phyloP scores from a whole-genome alignment of 345 rosid genomes.

The Populus davidiana region DNA sequence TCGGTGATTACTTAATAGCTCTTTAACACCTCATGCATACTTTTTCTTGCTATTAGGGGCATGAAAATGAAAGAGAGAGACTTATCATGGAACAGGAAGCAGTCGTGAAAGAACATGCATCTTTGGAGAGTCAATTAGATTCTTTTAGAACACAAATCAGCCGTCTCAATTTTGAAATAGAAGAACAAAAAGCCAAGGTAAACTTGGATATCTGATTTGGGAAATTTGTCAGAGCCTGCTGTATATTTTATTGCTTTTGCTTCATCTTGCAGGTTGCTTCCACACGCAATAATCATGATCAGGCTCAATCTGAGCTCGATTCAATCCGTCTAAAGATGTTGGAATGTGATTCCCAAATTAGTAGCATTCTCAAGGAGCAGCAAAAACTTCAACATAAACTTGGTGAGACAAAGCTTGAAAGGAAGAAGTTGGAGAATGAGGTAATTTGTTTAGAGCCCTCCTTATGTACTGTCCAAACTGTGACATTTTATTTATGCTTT shows the following conservation, averaged over 20 bases:
- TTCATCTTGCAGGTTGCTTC: slow-evolving; percentile 57
- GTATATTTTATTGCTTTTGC: slow-evolving; percentile 13
- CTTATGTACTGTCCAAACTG: neutral
- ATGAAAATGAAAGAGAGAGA: slow-evolving; percentile 72
- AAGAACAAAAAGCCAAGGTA: slow-evolving; percentile 71
- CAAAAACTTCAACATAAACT: slow-evolving; percentile 67
- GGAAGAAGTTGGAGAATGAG: slow-evolving; percentile 97
- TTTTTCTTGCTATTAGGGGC: slow-evolving; percentile 45
- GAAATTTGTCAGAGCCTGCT: neutral
- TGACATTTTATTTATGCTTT: neutral
- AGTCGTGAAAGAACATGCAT: slow-evolving; percentile 51
- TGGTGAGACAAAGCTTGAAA: slow-evolving; percentile 72
- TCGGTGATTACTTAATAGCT: slow-evolving; percentile 1
- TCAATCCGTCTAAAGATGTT: slow-evolving; percentile 69
- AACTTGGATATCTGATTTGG: slow-evolving; percentile 15
- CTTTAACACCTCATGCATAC: slow-evolving; percentile 11
- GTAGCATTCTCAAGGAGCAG: slow-evolving; percentile 62
- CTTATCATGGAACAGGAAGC: slow-evolving; percentile 88
- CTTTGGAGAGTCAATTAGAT: slow-evolving; percentile 74
- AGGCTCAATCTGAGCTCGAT: slow-evolving; percentile 67
- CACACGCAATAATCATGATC: slow-evolving; percentile 48
- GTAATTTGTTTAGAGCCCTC: slow-evolving; percentile 30
- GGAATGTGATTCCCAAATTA: slow-evolving; percentile 88
- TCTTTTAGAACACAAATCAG: slow-evolving; percentile 55
- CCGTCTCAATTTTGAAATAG: slow-evolving; percentile 60